These are phyloP conservation scores for Fusarium clavum DNA, from an alignment of 2,329 filamentous ascomycete species.

Conservation along the genomic window DNA sequence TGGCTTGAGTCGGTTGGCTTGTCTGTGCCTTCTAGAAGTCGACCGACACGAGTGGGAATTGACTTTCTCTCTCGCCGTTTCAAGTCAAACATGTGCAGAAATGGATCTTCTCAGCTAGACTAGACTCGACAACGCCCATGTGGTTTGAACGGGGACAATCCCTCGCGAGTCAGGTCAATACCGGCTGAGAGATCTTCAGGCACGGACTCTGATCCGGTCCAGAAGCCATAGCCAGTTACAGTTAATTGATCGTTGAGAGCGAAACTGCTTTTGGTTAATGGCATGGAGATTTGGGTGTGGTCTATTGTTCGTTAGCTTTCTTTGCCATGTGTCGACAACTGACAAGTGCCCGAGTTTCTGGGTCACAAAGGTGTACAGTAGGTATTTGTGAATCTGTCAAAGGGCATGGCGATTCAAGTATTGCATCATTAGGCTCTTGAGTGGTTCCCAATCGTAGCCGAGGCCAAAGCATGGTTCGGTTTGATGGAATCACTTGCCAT, in stretches of 20 bases:
- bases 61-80: conserved; percentile 16
- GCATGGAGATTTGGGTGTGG: neutral
- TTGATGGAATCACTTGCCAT: neutral
- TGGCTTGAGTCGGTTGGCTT: neutral
- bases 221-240: conserved; percentile 19
- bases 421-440: neutral
- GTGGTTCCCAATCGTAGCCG: neutral
- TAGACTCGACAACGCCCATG: neutral
- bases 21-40: conserved; percentile 14
- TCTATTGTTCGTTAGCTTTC: conserved; percentile 25
- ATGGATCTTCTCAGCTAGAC: neutral
- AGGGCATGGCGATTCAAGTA: neutral
- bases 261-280: conserved; percentile 38
- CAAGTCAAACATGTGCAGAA: conserved; percentile 7
- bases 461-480: neutral
- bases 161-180: conserved; percentile 39
- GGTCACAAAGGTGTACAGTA: neutral
- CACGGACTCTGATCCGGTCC: conserved; percentile 38
- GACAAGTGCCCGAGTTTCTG: neutral
- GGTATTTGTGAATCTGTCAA: neutral
- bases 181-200: conserved; percentile 42
- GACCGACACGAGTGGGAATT: neutral
- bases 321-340: neutral
- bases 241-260: conserved; percentile 6
- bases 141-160: conserved; percentile 15